Evolutionary conservation across 768 basidiomycete genomes (phyloP).

Genomic region (Fomitopsis pulvina): DNA sequence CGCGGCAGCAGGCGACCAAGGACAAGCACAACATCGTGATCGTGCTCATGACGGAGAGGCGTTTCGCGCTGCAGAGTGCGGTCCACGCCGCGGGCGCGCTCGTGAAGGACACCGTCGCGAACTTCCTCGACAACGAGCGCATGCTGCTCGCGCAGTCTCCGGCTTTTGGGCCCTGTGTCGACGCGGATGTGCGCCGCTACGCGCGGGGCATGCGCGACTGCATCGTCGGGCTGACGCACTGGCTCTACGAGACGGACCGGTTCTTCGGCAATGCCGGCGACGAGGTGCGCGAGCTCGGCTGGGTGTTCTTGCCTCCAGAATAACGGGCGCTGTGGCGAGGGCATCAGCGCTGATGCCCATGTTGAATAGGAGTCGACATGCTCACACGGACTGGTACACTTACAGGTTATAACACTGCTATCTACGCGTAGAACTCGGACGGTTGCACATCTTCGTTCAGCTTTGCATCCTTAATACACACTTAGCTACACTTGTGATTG

Average conservation of each 20-base stretch:
- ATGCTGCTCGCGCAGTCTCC: slow-evolving; percentile 1
- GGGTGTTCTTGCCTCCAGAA: slow-evolving; percentile 42
- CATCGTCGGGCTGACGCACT: slow-evolving; percentile 53
- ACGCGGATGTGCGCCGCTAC: slow-evolving; percentile 30
- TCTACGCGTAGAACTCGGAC: no score
- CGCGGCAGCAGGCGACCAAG: slow-evolving; percentile 32
- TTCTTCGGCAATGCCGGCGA: slow-evolving; percentile 53
- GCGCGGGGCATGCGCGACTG: slow-evolving; percentile 48
- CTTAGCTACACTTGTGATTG: no score
- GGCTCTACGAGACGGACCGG: slow-evolving; percentile 57
- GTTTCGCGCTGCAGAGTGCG: slow-evolving; percentile 44
- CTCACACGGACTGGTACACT: no score
- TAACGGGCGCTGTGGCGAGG: no score
- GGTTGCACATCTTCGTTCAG: no score
- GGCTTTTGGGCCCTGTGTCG: slow-evolving; percentile 8
- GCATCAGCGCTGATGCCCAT: no score
- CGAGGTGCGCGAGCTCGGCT: slow-evolving; percentile 54
- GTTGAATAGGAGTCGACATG: no score
- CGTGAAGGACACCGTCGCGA: slow-evolving; percentile 31
- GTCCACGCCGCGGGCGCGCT: slow-evolving; percentile 33
- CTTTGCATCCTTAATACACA: no score
- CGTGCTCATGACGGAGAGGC: slow-evolving; percentile 38
- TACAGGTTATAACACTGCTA: no score
- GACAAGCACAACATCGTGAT: slow-evolving; percentile 41
- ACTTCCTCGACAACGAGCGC: slow-evolving; percentile 24